Percentiles rank a stretch among this genome's conserved stretches.
These are phyloP conservation scores for Psilocybe tampanensis DNA, from an alignment of 768 basidiomycete genomes.

Conservation along the genomic window DNA sequence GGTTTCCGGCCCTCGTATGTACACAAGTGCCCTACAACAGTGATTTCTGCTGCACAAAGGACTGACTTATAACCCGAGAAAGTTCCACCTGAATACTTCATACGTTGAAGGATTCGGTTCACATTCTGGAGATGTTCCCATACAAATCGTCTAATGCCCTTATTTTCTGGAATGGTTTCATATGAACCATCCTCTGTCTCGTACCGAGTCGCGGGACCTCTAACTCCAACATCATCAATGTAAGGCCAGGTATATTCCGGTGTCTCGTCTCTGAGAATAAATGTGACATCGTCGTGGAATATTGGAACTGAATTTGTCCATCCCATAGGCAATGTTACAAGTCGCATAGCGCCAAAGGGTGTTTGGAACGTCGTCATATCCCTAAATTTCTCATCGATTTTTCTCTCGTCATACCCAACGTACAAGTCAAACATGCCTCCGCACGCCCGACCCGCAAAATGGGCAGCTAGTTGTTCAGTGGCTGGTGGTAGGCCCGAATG, in stretches of 20 bases:
- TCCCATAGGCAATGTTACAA: slow-evolving; percentile 30
- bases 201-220: slow-evolving; percentile 23
- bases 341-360: slow-evolving; percentile 20
- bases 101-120: slow-evolving; percentile 31
- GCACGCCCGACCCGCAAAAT: slow-evolving; percentile 34
- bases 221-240: slow-evolving; percentile 25
- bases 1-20: slow-evolving; percentile 27
- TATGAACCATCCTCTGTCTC: slow-evolving; percentile 23
- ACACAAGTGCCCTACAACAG: slow-evolving; percentile 8
- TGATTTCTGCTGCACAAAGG: slow-evolving; percentile 4
- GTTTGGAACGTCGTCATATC: slow-evolving; percentile 33
- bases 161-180: slow-evolving; percentile 36
- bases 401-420: slow-evolving; percentile 29
- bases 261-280: slow-evolving; percentile 14
- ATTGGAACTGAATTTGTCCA: slow-evolving; percentile 33
- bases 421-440: slow-evolving; percentile 36
- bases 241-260: slow-evolving; percentile 21
- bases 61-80: slow-evolving; percentile 7
- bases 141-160: slow-evolving; percentile 32
- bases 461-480: slow-evolving; percentile 32
- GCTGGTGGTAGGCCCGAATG: slow-evolving; percentile 36
- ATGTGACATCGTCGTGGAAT: slow-evolving; percentile 32
- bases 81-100: slow-evolving; percentile 19
- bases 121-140: slow-evolving; percentile 37
- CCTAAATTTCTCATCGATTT: slow-evolving; percentile 20